Conservation (phyloP, 1,139 yeast genomes). For the Suzukiozyma palmioleophila region DNA sequence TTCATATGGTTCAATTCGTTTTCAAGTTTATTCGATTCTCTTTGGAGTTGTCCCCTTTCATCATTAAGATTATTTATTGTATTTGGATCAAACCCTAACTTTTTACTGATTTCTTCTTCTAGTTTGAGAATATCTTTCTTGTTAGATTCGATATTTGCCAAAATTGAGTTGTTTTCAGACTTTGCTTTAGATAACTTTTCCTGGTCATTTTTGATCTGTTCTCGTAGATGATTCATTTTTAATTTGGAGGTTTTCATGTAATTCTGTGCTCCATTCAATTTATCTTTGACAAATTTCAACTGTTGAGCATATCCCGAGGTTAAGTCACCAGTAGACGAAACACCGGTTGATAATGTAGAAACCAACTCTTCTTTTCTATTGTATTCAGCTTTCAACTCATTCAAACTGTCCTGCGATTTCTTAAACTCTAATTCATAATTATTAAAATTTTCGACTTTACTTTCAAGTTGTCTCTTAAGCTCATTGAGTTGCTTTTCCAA, state of each 20-base stretch:
- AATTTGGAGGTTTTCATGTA: conserved; percentile 57
- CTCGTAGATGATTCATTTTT: conserved; percentile 52
- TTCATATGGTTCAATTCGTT: conserved; percentile 54
- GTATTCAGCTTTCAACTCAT: conserved; percentile 44
- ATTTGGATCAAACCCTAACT: conserved; percentile 58
- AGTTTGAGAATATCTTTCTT: conserved; percentile 35
- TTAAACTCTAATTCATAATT: conserved; percentile 36
- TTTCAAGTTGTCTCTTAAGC: conserved; percentile 23
- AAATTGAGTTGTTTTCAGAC: conserved; percentile 43
- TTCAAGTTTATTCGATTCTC: conserved; percentile 31
- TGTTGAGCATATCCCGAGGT: conserved; percentile 82
- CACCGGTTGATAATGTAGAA: conserved; percentile 84
- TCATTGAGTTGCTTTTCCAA: conserved; percentile 14
- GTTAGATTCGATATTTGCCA: conserved; percentile 41
- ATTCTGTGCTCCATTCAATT: conserved; percentile 51
- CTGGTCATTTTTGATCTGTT: conserved; percentile 49
- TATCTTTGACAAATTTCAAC: conserved; percentile 59
- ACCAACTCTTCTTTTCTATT: conserved; percentile 72
- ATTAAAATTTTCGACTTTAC: conserved; percentile 22
- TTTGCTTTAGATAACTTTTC: conserved; percentile 54
- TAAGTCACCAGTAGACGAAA: conserved; percentile 72
- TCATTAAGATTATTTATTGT: conserved; percentile 42
- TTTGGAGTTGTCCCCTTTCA: conserved; percentile 29
- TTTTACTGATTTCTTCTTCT: conserved; percentile 39
- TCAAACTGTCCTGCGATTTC: conserved; percentile 38